Evolutionary conservation across 768 basidiomycete species (phyloP).

Genomic region (Pleurotus tuoliensis): DNA sequence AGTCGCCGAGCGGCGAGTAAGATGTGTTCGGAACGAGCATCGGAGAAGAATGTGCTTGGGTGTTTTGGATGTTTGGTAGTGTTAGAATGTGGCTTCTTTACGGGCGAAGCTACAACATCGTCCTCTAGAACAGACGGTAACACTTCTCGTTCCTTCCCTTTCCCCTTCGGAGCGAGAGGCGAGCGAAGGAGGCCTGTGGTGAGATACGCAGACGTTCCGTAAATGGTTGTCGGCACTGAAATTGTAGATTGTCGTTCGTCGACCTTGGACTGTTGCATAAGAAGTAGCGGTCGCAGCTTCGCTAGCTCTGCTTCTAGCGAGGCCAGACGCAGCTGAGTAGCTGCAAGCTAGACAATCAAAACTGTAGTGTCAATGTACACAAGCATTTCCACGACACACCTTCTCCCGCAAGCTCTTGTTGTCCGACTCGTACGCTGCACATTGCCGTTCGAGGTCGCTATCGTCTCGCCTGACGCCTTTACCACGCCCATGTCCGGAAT

Average conservation of each 20-base stretch:
- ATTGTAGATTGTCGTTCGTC: not conserved
- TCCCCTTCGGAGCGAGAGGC: constrained; percentile 7
- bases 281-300: constrained; percentile 62
- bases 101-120: too few relatives aligned
- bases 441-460: constrained; percentile 47
- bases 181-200: not conserved
- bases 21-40: constrained; percentile 69
- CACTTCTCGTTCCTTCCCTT: constrained; percentile 10
- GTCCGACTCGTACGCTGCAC: constrained; percentile 51
- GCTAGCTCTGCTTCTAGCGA: constrained; percentile 60
- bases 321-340: constrained; percentile 49
- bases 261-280: constrained; percentile 16
- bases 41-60: constrained; percentile 39
- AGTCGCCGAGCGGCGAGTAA: constrained; percentile 69
- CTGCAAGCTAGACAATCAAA: constrained; percentile 42
- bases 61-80: constrained; percentile 19
- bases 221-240: not conserved
- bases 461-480: constrained; percentile 12
- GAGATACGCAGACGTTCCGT: constrained; percentile 1
- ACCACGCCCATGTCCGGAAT: constrained; percentile 30
- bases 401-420: constrained; percentile 58
- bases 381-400: constrained; percentile 30
- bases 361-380: too few relatives aligned
- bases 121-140: not conserved
- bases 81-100: not conserved